These are phyloP conservation scores for Wallacemonas sp. DNA, from an alignment of 208 protist genomes.

Conservation along the genomic window DNA sequence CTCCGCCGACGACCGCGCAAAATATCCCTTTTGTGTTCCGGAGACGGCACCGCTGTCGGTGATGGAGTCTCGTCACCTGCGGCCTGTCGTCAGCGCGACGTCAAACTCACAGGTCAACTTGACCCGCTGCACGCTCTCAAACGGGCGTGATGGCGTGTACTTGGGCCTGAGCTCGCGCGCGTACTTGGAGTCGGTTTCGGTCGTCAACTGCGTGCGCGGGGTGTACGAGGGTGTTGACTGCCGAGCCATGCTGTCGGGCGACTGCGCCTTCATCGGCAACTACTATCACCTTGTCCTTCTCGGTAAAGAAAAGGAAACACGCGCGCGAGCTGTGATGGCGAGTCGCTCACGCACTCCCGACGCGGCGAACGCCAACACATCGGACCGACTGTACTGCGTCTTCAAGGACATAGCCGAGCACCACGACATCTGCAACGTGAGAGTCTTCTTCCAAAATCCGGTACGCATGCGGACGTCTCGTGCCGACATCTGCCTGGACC, in stretches of 20 bases:
- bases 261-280: constrained; percentile 43
- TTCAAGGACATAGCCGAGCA: not conserved
- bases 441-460: constrained; percentile 9
- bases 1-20: not conserved
- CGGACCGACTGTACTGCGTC: not conserved
- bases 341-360: not conserved
- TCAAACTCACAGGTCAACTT: constrained; percentile 30
- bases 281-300: constrained; percentile 61
- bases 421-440: constrained; percentile 16
- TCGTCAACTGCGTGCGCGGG: constrained; percentile 57
- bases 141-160: constrained; percentile 66
- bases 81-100: constrained; percentile 43
- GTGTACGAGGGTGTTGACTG: constrained; percentile 70
- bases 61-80: not conserved
- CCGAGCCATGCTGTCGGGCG: constrained; percentile 9
- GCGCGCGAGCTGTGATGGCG: not conserved
- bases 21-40: not conserved
- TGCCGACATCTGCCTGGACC: constrained; percentile 52
- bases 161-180: constrained; percentile 43
- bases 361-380: not conserved
- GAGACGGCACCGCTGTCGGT: not conserved
- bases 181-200: constrained; percentile 19
- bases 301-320: constrained; percentile 18
- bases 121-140: constrained; percentile 36
- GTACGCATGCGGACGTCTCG: constrained; percentile 19